Evolutionary conservation across 768 basidiomycete species (phyloP).

Genomic region (Solioccasus polychromus): DNA sequence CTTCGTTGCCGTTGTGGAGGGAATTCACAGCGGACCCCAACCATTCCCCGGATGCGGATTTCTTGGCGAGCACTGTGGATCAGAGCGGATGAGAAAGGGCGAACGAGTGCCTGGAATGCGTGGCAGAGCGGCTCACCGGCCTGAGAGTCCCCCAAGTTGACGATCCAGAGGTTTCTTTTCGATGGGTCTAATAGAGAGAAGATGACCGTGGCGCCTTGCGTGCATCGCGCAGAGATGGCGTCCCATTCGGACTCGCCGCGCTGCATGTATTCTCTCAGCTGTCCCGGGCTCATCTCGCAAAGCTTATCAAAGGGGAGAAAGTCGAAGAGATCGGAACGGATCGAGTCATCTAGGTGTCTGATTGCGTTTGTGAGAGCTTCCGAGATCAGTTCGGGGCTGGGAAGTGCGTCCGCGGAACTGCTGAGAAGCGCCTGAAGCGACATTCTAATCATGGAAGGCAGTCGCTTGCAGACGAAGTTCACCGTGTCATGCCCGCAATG

Average conservation of each 20-base stretch:
- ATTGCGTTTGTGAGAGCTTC: constrained; percentile 38
- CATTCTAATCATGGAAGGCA: constrained; percentile 40
- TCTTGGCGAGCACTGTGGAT: constrained; percentile 23
- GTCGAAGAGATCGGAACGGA: constrained; percentile 42
- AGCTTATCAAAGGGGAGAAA: constrained; percentile 40
- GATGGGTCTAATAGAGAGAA: constrained; percentile 30
- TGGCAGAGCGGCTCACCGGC: constrained; percentile 25
- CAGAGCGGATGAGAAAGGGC: constrained; percentile 2
- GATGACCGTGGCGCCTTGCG: constrained; percentile 33
- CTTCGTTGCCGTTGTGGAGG: constrained; percentile 32
- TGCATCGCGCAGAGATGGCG: constrained; percentile 30
- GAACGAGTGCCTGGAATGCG: neutral
- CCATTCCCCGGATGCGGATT: constrained; percentile 19
- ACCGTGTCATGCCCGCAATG: constrained; percentile 50
- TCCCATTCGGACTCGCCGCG: constrained; percentile 38
- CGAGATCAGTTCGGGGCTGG: constrained; percentile 36
- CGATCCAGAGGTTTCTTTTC: constrained; percentile 31
- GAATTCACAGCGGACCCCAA: constrained; percentile 22
- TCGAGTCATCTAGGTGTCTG: constrained; percentile 38
- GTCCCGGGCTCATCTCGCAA: constrained; percentile 35
- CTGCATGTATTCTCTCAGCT: constrained; percentile 39
- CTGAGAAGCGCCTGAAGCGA: constrained; percentile 37
- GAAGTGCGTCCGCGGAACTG: constrained; percentile 17
- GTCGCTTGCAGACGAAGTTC: constrained; percentile 38
- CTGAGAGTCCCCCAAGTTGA: constrained; percentile 35